Percentiles rank a stretch among this genome's conserved stretches.
Evolutionary conservation across 495 filamentous ascomycete genomes (phyloP).

Genomic region (Trichoderma virens): DNA sequence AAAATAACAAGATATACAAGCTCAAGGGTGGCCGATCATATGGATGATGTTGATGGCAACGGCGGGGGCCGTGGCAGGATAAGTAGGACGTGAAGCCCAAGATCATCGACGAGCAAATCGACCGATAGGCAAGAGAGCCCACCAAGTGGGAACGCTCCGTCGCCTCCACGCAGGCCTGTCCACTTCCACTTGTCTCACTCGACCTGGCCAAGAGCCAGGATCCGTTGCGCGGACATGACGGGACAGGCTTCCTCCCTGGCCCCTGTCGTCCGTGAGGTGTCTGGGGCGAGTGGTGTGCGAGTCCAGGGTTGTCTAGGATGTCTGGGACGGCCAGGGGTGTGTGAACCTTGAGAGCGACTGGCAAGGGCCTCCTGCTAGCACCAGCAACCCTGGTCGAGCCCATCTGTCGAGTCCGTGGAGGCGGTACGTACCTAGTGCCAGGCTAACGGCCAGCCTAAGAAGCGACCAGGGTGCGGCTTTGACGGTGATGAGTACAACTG

Average conservation of each 20-base stretch:
- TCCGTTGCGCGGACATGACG: conserved; percentile 8
- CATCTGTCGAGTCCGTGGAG: not conserved
- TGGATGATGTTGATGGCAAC: not conserved
- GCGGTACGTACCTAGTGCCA: conserved; percentile 6
- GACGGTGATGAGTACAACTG: too few relatives aligned
- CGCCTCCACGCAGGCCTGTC: not conserved
- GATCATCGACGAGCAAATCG: conserved; percentile 7
- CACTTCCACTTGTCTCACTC: conserved; percentile 7
- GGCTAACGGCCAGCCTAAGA: not conserved
- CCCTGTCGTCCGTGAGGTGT: conserved; percentile 8
- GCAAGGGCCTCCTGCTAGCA: not conserved
- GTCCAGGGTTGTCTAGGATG: not conserved
- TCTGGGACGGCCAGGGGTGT: not conserved
- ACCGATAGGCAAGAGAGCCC: conserved; percentile 7
- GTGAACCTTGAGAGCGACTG: not conserved
- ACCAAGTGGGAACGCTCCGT: conserved; percentile 4
- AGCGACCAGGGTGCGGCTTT: not conserved
- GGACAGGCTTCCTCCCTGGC: conserved; percentile 7
- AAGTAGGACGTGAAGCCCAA: conserved; percentile 5
- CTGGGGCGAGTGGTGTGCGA: conserved; percentile 9
- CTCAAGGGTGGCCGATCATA: conserved; percentile 10
- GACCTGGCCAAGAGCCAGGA: conserved; percentile 3
- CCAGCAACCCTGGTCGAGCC: not conserved
- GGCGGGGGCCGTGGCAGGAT: conserved; percentile 8
- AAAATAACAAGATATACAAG: conserved; percentile 13